Conservation (phyloP, 768 basidiomycete species). For the Candolleomyces aberdarensis region DNA sequence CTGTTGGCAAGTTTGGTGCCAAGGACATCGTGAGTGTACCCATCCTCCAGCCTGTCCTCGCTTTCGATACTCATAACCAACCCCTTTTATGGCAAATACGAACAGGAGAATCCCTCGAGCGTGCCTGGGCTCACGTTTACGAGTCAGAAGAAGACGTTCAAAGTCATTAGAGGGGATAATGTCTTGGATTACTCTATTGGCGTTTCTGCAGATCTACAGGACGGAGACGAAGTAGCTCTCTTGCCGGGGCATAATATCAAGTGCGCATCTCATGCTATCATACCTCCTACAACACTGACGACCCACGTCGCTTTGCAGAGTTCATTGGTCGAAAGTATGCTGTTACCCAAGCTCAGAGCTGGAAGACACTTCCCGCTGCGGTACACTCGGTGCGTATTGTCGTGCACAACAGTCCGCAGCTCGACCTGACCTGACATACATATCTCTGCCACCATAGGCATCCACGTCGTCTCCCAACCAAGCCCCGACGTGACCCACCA, state of each 20-base stretch:
- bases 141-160: conserved; percentile 46
- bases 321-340: conserved; percentile 49
- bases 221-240: conserved; percentile 53
- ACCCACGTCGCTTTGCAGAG: conserved; percentile 26
- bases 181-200: conserved; percentile 32
- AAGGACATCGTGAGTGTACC: conserved; percentile 54
- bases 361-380: conserved; percentile 37
- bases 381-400: conserved; percentile 46
- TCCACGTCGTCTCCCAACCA: conserved; percentile 48
- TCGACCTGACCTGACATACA: background rate
- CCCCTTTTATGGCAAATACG: background rate
- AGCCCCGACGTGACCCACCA: conserved; percentile 59
- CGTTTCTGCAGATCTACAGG: conserved; percentile 40
- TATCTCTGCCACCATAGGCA: conserved; percentile 34
- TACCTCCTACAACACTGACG: background rate
- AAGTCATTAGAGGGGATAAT: conserved; percentile 36
- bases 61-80: background rate
- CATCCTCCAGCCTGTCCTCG: background rate
- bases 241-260: conserved; percentile 37
- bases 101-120: conserved; percentile 46
- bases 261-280: conserved; percentile 35
- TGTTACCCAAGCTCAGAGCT: conserved; percentile 42
- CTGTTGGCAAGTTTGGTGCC: conserved; percentile 46
- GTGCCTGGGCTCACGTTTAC: conserved; percentile 47
- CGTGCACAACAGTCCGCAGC: too few relatives aligned